phyloP scores from a whole-genome alignment of 2,329 filamentous ascomycete species.

The Biscogniauxia sp. region DNA sequence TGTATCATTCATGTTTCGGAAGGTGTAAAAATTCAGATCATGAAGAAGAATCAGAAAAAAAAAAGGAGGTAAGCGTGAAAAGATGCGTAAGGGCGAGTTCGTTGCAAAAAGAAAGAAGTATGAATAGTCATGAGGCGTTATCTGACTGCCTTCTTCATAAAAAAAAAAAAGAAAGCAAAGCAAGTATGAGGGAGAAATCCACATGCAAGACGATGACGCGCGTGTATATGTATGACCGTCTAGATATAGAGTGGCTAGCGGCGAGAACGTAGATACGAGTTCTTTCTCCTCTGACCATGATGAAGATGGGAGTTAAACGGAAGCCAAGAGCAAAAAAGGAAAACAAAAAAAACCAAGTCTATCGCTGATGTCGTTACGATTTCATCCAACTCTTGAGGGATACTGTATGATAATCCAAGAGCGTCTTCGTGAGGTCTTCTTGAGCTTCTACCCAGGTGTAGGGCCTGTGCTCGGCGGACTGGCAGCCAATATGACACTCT shows the following conservation, averaged over 20 bases:
- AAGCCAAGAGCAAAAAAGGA: neutral
- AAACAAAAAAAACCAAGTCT: neutral
- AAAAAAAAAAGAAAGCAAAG: neutral
- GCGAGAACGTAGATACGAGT: neutral
- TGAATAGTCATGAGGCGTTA: no score
- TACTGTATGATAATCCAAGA: neutral
- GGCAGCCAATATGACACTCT: neutral
- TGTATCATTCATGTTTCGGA: no score
- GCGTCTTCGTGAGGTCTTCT: neutral
- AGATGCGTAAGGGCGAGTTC: no score
- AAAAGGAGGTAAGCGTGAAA: no score
- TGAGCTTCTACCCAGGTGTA: neutral
- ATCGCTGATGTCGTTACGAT: neutral
- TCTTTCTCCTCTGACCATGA: slow-evolving; percentile 1
- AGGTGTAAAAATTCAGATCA: neutral
- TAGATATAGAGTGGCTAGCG: neutral
- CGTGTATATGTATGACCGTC: neutral
- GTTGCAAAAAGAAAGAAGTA: neutral
- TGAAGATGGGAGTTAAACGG: neutral
- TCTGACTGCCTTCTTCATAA: neutral
- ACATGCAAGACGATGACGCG: neutral
- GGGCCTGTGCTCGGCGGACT: neutral
- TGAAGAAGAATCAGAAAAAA: no score
- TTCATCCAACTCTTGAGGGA: neutral
- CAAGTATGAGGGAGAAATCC: neutral